Base-by-base conservation (phyloP, 148 eudicot genomes). In the Fagopyrum esculentum region DNA sequence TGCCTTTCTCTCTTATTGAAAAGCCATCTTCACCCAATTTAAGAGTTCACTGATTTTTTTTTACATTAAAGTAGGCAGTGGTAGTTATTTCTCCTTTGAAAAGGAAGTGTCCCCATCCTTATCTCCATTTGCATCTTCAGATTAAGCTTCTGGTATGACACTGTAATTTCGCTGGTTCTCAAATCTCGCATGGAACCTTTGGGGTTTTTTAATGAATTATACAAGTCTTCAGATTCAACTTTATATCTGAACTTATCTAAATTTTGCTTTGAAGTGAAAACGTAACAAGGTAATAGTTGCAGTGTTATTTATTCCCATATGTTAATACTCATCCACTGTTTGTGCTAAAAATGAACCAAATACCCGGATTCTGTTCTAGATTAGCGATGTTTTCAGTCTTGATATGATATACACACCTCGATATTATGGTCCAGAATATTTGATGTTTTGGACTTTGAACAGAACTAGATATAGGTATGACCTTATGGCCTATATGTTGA, bases 251-350 rank as follows among this genome's bases (percentile, higher is more conserved):
- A 10, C 43, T 61, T 9, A 43, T 29, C 43, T 61, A 26, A 29
- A 9, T 61, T 61, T 61, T 61, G 68, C 68, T 61, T 61, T 61
- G 43, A 60, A 60, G 22, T 60, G 66, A 22, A 26, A 60, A 26
- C 29, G 9, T 26, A 60, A 22, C 9, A 60, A 13, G 35, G 29
- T 60, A 35, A 2, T 60, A 13, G 66, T 60, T 40, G 29, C 66
- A 60, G 13, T 60, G 0, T 56, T 56, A 56, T 56, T 1, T 22
- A 22, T 22, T 22, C 26, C 26, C 26, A 22, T 22, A 22, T 22
- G 26, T 22, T 22, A 22, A 22, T 22, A 22, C 19, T 54, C n/a
- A 1, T 15, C 6, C n/a, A 5, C 29, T 19, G 13, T 57, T 17
- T 9, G 6, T 57, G 63, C 11, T 17, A 55, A 16, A 9, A 22